These are phyloP conservation scores for Ustilago bromivora DNA, from an alignment of 1,284 basidiomycete species.

Conservation along the genomic window DNA sequence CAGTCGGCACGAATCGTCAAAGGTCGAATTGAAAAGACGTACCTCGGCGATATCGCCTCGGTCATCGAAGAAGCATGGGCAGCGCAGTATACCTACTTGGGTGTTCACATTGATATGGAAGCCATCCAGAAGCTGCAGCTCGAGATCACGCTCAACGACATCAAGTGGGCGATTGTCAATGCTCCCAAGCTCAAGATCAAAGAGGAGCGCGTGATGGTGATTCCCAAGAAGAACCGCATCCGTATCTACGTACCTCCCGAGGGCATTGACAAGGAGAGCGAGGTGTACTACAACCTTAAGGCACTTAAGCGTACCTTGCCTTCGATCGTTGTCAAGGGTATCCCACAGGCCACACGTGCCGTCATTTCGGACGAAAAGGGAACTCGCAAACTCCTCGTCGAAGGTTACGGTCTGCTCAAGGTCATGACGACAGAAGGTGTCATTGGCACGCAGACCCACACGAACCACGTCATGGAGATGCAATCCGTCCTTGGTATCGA, in stretches of 20 bases:
- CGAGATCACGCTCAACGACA: slow-evolving; percentile 90
- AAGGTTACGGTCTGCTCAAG: slow-evolving; percentile 96
- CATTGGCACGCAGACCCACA: slow-evolving; percentile 88
- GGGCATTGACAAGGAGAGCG: slow-evolving; percentile 77
- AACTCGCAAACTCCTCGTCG: slow-evolving; percentile 65
- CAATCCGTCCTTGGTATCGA: slow-evolving; percentile 95
- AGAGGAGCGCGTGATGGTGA: slow-evolving; percentile 73
- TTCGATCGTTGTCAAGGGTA: slow-evolving; percentile 67
- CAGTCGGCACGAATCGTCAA: slow-evolving; percentile 97
- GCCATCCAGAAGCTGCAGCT: slow-evolving; percentile 93
- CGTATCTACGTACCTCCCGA: slow-evolving; percentile 78
- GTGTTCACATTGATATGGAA: slow-evolving; percentile 89
- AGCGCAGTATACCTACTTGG: slow-evolving; percentile 89
- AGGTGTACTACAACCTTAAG: slow-evolving; percentile 66
- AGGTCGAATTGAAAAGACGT: slow-evolving; percentile 93
- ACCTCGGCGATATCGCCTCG: slow-evolving; percentile 90
- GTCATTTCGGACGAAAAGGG: slow-evolving; percentile 69
- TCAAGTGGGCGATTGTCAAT: slow-evolving; percentile 89
- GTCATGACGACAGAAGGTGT: slow-evolving; percentile 99
- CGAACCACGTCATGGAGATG: slow-evolving; percentile 98
- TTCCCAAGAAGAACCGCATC: slow-evolving; percentile 78
- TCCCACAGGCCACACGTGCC: slow-evolving; percentile 62
- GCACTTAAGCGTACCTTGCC: slow-evolving; percentile 66
- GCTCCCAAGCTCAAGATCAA: slow-evolving; percentile 93
- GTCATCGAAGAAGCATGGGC: slow-evolving; percentile 97